These are phyloP conservation scores for Kwoniella heveanensis DNA, from an alignment of 768 basidiomycete genomes.

Conservation along the genomic window DNA sequence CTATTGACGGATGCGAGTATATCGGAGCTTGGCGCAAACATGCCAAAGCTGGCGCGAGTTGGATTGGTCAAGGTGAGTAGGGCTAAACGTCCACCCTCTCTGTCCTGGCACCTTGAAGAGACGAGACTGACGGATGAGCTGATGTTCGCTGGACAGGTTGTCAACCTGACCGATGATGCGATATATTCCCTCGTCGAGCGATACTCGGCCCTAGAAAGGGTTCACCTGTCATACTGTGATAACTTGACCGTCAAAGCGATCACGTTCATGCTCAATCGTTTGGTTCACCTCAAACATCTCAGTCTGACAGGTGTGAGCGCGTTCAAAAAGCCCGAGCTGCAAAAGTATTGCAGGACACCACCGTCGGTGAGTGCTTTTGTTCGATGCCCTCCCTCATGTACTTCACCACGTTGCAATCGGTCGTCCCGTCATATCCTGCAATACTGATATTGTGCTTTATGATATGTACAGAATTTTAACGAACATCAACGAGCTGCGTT, in stretches of 20 bases:
- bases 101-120: background rate
- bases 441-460: no score
- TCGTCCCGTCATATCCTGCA: background rate
- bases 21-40: slow-evolving; percentile 74
- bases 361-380: slow-evolving; percentile 77
- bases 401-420: background rate
- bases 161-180: slow-evolving; percentile 89
- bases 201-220: slow-evolving; percentile 83
- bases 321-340: slow-evolving; percentile 80
- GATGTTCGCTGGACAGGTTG: slow-evolving; percentile 58
- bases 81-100: no score
- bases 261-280: slow-evolving; percentile 81
- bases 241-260: slow-evolving; percentile 89
- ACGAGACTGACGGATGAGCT: background rate
- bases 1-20: slow-evolving; percentile 91
- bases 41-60: slow-evolving; percentile 88
- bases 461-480: slow-evolving; percentile 74
- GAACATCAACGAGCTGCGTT: slow-evolving; percentile 83
- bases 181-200: slow-evolving; percentile 84
- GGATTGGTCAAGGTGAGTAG: slow-evolving; percentile 78
- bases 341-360: slow-evolving; percentile 83
- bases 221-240: slow-evolving; percentile 96
- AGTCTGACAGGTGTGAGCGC: slow-evolving; percentile 96
- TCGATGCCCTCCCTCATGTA: background rate
- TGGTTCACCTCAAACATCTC: slow-evolving; percentile 90